Base-by-base conservation (phyloP, 805 yeast species). In the Kodamaea kakaduensis region DNA sequence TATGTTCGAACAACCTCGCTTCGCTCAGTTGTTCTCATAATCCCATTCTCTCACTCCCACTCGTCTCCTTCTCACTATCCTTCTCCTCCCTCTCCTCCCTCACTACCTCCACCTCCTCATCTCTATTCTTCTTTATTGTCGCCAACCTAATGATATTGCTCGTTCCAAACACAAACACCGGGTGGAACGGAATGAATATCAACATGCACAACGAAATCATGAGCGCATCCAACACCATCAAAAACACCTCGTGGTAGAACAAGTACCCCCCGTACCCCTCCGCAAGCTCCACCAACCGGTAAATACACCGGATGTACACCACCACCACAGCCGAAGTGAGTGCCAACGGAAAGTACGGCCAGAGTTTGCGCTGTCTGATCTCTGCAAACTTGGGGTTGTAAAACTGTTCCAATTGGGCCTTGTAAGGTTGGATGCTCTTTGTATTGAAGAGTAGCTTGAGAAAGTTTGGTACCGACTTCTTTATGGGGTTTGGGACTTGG, bases 231-330 rank as follows among this genome's bases (percentile, higher is more conserved):
- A 61, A 42, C 2, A 55, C 48, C 51, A 59, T 41, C 1, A 84
- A 61, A 50, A 78, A 56, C 3, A 65, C 52, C 3, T 70, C 51
- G 18, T 58, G 57, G 2, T 67, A 61, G 32, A 84, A 80, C 47
- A 87, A 61, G 38, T 57, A 67, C 2, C 95, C 90, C 5, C 50
- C 41, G 81, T 88, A 84, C 8, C 89, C 90, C 50, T 78, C 76
- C 3, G 77, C 58, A 40, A 87, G 65, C 58, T 87, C 96, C 23
- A 75, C 69, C 19, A 84, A 70, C 52, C 95, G 73, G 58, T 84
- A 86, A 27, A 79, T 63, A 44, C 89, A 82, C 51, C 96, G 72
- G 21, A 75, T 63, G 43, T 73, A 79, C 32, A 34, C 30, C 10
- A 23, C 33, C 14, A 29, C 20, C 8, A 34, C 38, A 6, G 40